phyloP scores from a whole-genome alignment of 306 rosid species.

The Mimosa pudica region DNA sequence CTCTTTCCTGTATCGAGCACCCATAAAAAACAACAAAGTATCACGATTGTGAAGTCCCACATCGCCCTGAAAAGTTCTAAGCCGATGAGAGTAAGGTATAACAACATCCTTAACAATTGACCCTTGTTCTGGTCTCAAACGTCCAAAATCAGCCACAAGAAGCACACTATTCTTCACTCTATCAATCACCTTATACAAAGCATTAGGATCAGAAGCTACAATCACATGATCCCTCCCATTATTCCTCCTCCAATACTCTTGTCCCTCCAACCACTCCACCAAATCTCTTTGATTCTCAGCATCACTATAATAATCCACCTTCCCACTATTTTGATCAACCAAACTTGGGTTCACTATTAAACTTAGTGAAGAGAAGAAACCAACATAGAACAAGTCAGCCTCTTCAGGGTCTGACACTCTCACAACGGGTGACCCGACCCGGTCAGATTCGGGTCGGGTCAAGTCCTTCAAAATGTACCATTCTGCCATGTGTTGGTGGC shows the following conservation, averaged over 20 bases:
- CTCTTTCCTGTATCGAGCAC: constrained; percentile 88
- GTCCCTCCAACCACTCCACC: constrained; percentile 78
- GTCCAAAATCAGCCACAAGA: constrained; percentile 83
- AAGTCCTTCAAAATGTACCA: constrained; percentile 83
- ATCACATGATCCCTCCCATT: constrained; percentile 88
- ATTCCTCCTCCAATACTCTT: constrained; percentile 79
- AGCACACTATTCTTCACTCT: constrained; percentile 60
- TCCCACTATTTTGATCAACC: constrained; percentile 42
- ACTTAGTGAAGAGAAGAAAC: constrained; percentile 83
- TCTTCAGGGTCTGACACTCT: constrained; percentile 78
- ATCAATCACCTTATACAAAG: constrained; percentile 67
- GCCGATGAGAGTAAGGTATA: constrained; percentile 84
- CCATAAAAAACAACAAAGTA: constrained; percentile 89
- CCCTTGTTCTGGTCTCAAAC: constrained; percentile 76
- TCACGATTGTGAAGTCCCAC: constrained; percentile 54
- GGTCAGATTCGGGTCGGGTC: constrained; percentile 51
- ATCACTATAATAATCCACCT: constrained; percentile 61
- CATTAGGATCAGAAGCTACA: constrained; percentile 92
- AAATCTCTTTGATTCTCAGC: constrained; percentile 77
- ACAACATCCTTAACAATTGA: constrained; percentile 87
- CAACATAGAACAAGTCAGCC: constrained; percentile 82
- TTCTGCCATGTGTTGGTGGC: constrained; percentile 97
- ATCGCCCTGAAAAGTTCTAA: constrained; percentile 55
- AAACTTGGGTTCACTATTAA: constrained; percentile 56
- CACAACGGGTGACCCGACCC: constrained; percentile 56